Evolutionary conservation across 768 basidiomycete species (phyloP).

Genomic region (Hortiboletus campestris): DNA sequence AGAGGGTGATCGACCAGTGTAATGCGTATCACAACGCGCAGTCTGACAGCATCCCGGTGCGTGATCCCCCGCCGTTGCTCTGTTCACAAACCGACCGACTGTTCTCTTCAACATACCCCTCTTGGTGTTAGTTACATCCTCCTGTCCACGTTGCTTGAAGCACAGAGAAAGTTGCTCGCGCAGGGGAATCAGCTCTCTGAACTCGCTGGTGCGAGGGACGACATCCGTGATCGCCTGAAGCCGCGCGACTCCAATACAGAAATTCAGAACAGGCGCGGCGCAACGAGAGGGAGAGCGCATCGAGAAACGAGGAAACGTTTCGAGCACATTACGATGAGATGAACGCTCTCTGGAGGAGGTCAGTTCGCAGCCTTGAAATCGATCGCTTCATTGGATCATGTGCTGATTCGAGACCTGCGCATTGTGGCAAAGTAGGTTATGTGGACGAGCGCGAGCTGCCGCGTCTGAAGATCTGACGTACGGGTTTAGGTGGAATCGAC

Average conservation of each 20-base stretch:
- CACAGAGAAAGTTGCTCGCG: not conserved
- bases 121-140: not conserved
- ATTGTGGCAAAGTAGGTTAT: slow-evolving; percentile 1
- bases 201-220: not conserved
- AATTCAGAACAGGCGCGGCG: not conserved
- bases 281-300: not conserved
- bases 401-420: not conserved
- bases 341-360: slow-evolving; percentile 1
- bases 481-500: not conserved
- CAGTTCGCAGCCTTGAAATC: not conserved
- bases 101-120: not conserved
- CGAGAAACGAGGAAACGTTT: not conserved
- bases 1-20: not conserved
- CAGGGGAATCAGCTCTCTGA: not conserved
- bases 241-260: not conserved
- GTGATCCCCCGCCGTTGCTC: not conserved
- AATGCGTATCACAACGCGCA: not conserved
- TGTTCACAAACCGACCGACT: not conserved
- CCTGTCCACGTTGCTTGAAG: not conserved
- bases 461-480: not conserved
- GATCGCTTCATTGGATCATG: not conserved
- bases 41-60: not conserved
- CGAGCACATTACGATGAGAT: not conserved
- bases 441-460: not conserved
- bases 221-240: not conserved